Conservation (phyloP, 192 early-diverging fungal genomes). For the Pecoramyces ruminantium region DNA sequence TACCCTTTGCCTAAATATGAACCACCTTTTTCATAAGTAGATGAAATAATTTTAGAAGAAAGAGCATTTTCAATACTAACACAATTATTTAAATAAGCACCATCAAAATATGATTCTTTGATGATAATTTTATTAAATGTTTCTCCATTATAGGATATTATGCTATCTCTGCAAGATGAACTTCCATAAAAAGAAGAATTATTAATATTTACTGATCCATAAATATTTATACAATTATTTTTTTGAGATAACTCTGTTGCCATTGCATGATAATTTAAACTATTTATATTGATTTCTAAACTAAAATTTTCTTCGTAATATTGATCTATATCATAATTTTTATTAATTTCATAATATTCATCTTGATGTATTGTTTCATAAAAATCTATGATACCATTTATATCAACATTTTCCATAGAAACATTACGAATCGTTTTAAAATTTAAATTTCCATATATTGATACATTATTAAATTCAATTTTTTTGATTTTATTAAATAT, state of each 20-base stretch:
- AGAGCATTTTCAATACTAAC: neutral
- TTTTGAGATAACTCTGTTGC: neutral
- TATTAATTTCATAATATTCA: no score
- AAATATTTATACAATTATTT: neutral
- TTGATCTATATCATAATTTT: no score
- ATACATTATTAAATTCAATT: no score
- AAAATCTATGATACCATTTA: no score
- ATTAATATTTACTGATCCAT: neutral
- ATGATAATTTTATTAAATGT: neutral
- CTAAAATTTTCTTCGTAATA: no score
- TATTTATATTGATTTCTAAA: no score
- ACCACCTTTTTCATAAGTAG: neutral
- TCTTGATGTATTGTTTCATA: no score
- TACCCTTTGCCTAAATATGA: neutral
- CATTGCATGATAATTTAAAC: no score
- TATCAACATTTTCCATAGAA: no score
- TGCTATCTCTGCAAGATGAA: neutral
- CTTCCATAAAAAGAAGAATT: neutral
- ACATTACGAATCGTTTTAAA: no score
- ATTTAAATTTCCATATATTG: no score
- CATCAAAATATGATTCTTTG: neutral
- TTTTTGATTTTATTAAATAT: no score
- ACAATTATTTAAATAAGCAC: neutral
- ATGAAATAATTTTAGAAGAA: neutral
- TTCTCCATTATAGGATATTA: neutral